Evolutionary conservation across 2,329 filamentous ascomycete species (phyloP).

Genomic region (Colletotrichum falcatum): DNA sequence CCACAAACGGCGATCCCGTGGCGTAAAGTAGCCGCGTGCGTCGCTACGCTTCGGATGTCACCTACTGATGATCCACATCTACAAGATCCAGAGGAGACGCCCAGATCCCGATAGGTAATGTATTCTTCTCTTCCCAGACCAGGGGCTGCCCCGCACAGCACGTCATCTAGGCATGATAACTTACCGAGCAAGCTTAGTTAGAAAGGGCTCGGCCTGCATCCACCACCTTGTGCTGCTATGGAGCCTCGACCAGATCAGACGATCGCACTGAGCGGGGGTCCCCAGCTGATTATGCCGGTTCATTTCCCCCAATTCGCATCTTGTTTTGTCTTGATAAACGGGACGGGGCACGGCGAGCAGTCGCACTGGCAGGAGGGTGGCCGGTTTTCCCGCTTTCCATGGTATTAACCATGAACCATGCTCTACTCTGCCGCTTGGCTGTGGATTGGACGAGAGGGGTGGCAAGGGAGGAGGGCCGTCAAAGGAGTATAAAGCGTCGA

Average conservation of each 20-base stretch:
- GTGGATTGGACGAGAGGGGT: slow-evolving; percentile 10
- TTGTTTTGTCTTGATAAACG: slow-evolving; percentile 23
- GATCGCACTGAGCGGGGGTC: neutral
- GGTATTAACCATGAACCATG: slow-evolving; percentile 3
- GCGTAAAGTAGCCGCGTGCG: slow-evolving; percentile 10
- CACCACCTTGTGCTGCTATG: neutral
- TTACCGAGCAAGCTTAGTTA: slow-evolving; percentile 26
- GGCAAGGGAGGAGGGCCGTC: neutral
- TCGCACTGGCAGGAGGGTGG: slow-evolving; percentile 7
- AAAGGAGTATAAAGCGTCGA: slow-evolving; percentile 27
- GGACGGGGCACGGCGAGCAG: slow-evolving; percentile 27
- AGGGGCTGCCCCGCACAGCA: slow-evolving; percentile 30
- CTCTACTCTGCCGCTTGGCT: neutral
- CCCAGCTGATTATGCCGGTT: slow-evolving; percentile 5
- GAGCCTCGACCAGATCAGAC: neutral
- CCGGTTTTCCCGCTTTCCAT: neutral
- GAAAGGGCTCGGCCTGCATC: neutral
- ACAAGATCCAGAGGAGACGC: neutral
- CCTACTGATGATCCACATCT: slow-evolving; percentile 4
- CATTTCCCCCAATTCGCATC: slow-evolving; percentile 5
- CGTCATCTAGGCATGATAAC: slow-evolving; percentile 4
- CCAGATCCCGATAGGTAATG: slow-evolving; percentile 26
- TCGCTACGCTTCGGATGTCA: slow-evolving; percentile 16
- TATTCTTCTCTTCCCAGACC: slow-evolving; percentile 16
- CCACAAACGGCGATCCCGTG: neutral